Evolutionary conservation across 257 asterid genomes (phyloP).

Genomic region (Anisodus tanguticus): DNA sequence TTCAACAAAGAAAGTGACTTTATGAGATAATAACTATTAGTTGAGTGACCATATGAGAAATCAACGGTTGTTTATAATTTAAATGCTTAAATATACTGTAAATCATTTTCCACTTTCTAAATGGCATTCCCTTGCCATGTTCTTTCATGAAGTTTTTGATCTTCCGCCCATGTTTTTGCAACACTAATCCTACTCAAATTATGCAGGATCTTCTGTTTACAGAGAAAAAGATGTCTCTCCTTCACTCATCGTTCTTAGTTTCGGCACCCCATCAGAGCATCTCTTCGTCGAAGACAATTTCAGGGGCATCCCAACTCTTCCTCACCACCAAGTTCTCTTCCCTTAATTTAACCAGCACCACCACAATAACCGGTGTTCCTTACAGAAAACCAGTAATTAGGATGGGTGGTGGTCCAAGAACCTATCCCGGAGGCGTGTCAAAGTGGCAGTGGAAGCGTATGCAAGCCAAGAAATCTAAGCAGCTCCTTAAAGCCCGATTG

Average conservation of each 20-base stretch:
- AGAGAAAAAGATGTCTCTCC: conserved; percentile 43
- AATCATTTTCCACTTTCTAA: neutral
- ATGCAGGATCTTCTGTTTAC: neutral
- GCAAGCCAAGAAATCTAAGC: conserved; percentile 90
- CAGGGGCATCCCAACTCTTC: conserved; percentile 39
- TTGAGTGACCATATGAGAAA: neutral
- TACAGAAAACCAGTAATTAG: conserved; percentile 56
- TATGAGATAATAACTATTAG: neutral
- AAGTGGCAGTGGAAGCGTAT: conserved; percentile 98
- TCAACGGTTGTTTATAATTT: neutral
- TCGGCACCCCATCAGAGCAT: conserved; percentile 43
- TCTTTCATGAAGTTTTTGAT: neutral
- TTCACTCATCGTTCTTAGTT: conserved; percentile 43
- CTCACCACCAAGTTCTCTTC: conserved; percentile 48
- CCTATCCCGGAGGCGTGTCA: conserved; percentile 94
- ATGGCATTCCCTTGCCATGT: neutral
- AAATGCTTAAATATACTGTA: neutral
- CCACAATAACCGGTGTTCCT: conserved; percentile 32
- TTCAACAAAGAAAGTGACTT: too few relatives aligned
- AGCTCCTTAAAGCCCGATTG: conserved; percentile 83
- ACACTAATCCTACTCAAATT: neutral
- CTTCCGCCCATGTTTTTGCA: neutral
- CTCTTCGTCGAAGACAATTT: conserved; percentile 51
- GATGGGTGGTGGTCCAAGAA: conserved; percentile 99
- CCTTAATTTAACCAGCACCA: conserved; percentile 46